Base-by-base conservation (phyloP, 2,329 filamentous ascomycete genomes). In the Chaetomiaceae sp. region DNA sequence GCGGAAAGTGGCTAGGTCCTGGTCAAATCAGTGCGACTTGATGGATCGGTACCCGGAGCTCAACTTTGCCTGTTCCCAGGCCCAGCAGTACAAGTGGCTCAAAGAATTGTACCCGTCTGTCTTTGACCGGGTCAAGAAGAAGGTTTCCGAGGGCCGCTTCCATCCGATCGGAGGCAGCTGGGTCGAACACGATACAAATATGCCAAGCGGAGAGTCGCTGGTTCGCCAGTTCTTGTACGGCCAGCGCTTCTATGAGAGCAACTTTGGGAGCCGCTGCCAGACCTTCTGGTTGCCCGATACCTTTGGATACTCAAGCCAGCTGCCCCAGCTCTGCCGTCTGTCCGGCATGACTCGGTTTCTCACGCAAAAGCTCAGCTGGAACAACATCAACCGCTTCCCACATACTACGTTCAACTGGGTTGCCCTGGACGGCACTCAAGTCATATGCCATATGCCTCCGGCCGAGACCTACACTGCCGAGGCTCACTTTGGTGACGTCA, bases 321-420 rank as follows among this genome's bases (percentile, higher is more conserved):
- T 99, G 37, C 94, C 94, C 11, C 94, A 99, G 66, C 76, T 99
- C 37, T 97, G 90, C 67, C 87, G 92, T 3, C 75, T 96, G 25
- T 88, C 94, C n/a, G 92, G 90, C 18, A 97, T 99, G 94, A 88
- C 82, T 53, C 84, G 92, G 30, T 99, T 99, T 76, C 87, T 99
- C 65, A 99, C 94, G 0, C 94, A 99, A 71, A 99, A 99, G 74
- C 77, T 99, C 55, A 97, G 92, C 75, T 99, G 94, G 94, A 97
- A 97, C 75, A 97, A 97, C 69, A 97, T 97, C 79, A 97, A 97
- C 74, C 95, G 88, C 66, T 99, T 97, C 73, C 94, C 94, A 0
- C 94, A 97, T 67, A 97, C 94, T 5, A 97, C 94, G 0, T 99
- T 99, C 78, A 96, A 96, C 71, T 99, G 94, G 94, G 91, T 99